Conservation (phyloP, 2,329 filamentous ascomycete species). For the Tolypocladium pustulatum region DNA sequence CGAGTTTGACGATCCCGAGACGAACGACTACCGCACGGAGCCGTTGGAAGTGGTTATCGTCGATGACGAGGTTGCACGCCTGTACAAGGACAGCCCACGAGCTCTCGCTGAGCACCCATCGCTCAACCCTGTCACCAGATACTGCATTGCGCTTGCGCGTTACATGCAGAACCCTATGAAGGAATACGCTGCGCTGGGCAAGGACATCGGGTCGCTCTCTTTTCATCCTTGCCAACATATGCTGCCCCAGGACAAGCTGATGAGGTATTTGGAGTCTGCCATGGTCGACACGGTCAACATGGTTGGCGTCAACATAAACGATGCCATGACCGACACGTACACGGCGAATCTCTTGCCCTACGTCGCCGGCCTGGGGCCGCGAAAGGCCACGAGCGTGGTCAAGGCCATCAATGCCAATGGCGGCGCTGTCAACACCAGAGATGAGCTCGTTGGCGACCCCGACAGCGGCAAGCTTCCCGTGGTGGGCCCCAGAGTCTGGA, state of each 20-base stretch:
- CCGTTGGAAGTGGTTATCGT: constrained; percentile 81
- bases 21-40: constrained; percentile 64
- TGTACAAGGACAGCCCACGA: constrained; percentile 85
- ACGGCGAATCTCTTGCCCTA: constrained; percentile 84
- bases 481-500: constrained; percentile 84
- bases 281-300: constrained; percentile 99
- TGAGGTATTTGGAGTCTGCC: constrained; percentile 82
- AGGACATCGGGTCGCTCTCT: constrained; percentile 73
- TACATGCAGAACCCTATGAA: constrained; percentile 95
- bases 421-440: constrained; percentile 71
- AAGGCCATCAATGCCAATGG: constrained; percentile 87
- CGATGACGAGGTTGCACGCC: constrained; percentile 92
- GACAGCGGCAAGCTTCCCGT: constrained; percentile 68
- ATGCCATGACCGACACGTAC: constrained; percentile 71
- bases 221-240: constrained; percentile 89
- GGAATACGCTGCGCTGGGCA: constrained; percentile 87
- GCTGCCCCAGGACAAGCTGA: constrained; percentile 76
- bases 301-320: constrained; percentile 89
- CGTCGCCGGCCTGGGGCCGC: constrained; percentile 79
- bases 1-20: constrained; percentile 73
- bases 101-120: constrained; percentile 73
- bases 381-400: constrained; percentile 67
- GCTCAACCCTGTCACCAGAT: constrained; percentile 67
- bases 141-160: constrained; percentile 79
- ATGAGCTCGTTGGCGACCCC: constrained; percentile 80